A percentile compares a stretch with the other conserved stretches of the same genome.
phyloP scores from a whole-genome alignment of 805 yeast genomes.

The Pichia manshurica region DNA sequence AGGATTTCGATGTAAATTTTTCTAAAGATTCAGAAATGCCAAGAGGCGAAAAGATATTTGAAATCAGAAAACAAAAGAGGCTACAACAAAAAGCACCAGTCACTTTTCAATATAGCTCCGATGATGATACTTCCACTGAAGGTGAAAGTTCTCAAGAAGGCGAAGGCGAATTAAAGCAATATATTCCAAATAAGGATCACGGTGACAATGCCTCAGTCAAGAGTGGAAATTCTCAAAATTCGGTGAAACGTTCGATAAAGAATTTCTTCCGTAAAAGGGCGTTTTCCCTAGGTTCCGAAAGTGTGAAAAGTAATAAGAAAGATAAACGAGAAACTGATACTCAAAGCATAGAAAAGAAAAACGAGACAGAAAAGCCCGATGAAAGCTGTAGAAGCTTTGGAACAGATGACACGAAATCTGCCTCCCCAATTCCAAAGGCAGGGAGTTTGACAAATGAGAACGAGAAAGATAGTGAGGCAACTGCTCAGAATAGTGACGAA shows the following conservation, averaged over 20 bases:
- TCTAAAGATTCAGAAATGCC: slow-evolving; percentile 18
- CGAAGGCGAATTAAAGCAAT: slow-evolving; percentile 1
- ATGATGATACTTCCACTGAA: slow-evolving; percentile 27
- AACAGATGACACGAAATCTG: too few species aligned
- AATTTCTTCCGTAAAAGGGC: slow-evolving; percentile 12
- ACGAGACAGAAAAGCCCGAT: background rate
- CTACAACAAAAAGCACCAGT: slow-evolving; percentile 6
- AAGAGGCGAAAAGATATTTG: slow-evolving; percentile 7
- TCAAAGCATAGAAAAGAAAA: background rate
- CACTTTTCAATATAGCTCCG: slow-evolving; percentile 16
- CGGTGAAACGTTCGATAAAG: background rate
- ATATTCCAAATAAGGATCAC: background rate
- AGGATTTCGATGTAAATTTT: slow-evolving; percentile 30
- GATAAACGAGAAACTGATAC: background rate
- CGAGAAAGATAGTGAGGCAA: background rate
- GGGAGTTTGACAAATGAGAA: background rate
- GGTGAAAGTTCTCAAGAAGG: slow-evolving; percentile 4
- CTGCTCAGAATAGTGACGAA: background rate
- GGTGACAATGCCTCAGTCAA: slow-evolving; percentile 1
- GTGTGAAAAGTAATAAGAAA: slow-evolving; percentile 2
- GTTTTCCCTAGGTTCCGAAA: slow-evolving; percentile 9
- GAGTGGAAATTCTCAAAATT: background rate
- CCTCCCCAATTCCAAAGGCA: background rate
- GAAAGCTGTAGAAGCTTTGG: too few species aligned
- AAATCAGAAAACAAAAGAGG: slow-evolving; percentile 4